phyloP scores from a whole-genome alignment of 805 yeast species.

The Candida michaelii region DNA sequence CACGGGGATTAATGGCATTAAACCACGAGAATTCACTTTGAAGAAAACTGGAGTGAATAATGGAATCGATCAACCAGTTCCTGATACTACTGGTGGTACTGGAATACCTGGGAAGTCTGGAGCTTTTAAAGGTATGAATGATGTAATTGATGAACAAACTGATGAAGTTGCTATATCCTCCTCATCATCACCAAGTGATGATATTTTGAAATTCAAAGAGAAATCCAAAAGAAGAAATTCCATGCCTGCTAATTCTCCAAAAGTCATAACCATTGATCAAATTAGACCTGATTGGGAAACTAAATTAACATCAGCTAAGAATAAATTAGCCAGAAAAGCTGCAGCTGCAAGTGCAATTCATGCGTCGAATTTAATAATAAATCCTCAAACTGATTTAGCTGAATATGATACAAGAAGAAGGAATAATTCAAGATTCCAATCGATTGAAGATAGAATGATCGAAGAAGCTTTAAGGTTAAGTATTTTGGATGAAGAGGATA shows the following conservation, averaged over 20 bases:
- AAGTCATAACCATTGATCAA: conserved; percentile 74
- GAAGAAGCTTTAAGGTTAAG: conserved; percentile 80
- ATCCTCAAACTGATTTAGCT: conserved; percentile 19
- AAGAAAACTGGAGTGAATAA: background rate
- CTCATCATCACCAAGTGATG: conserved; percentile 10
- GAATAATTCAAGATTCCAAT: conserved; percentile 10
- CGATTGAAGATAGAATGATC: conserved; percentile 69
- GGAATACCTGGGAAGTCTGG: background rate
- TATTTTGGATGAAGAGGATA: conserved; percentile 65
- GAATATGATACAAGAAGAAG: conserved; percentile 19
- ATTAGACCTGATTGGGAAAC: conserved; percentile 94
- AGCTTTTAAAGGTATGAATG: background rate
- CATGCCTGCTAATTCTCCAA: conserved; percentile 63
- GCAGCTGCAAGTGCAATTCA: conserved; percentile 95
- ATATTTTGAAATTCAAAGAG: background rate
- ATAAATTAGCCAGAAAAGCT: conserved; percentile 77
- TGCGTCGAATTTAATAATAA: conserved; percentile 71
- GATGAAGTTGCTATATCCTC: conserved; percentile 12
- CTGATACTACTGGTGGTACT: background rate
- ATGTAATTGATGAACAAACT: background rate
- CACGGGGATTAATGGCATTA: conserved; percentile 56
- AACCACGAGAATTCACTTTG: conserved; percentile 41
- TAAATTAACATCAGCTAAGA: conserved; percentile 68
- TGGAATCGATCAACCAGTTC: background rate
- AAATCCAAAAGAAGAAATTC: conserved; percentile 38